Base-by-base conservation (phyloP, 805 yeast species). In the Nakazawaea peltata region DNA sequence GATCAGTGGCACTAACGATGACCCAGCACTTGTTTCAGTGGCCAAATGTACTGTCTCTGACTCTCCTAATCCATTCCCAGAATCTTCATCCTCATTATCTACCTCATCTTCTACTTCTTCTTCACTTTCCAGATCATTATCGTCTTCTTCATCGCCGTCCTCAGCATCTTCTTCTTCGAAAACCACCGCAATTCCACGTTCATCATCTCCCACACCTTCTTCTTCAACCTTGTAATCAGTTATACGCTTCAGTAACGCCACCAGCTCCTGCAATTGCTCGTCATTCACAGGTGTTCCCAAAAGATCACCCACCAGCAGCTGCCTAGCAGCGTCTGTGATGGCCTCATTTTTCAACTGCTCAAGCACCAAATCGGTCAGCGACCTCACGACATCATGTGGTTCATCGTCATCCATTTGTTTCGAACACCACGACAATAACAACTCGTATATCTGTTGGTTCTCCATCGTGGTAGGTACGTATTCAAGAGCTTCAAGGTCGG, bases 281-380 rank as follows among this genome's bases (percentile, higher is more conserved):
- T 67, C 71, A 3, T 59, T 39, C 1, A 80, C 36, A 15, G 47
- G 44, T 11, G 44, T 36, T 8, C 56, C 72, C 41, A 86, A 47
- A 2, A 77, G 61, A 4, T 61, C 65, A 35, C 74, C 74, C 2
- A 82, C 49, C 31, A 66, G 69, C n/a, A 53, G 48, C 32, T 72
- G 72, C 42, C 71, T 71, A 6, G 57, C 59, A 3, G 46, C 43
- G 14, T 71, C 76, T 1, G 64, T 54, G 1, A 56, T 38, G 1
- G 54, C 59, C 2, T 65, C 75, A 33, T 65, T 62, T 45, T 71
- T 76, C 40, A 81, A 46, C 1, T 69, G 55, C 42, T 71, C 80
- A 26, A 84, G 46, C 0, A 78, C 49, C 3, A 78, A 61, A 50
- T 83, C 92, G 2, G 85, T 74, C 4, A 87, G 83, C 3, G 92